Base-by-base conservation (phyloP, 2,329 filamentous ascomycete species). In the Shiraia sp. region DNA sequence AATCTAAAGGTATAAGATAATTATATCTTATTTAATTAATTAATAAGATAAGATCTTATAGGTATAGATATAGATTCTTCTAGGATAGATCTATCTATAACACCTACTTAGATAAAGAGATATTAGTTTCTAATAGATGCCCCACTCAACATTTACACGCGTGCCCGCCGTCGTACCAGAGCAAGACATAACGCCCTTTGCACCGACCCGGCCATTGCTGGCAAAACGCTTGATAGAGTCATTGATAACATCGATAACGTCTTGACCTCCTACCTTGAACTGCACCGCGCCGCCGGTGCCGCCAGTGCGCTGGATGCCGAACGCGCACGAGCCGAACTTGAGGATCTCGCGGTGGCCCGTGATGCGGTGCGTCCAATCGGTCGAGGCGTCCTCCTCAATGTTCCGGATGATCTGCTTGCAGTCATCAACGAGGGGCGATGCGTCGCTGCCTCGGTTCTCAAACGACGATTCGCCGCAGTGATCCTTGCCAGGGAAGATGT, bases 181-280 rank as follows among this genome's bases (percentile, higher is more conserved):
- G 15, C 41, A 44, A 14, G 12, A 15, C 41, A 44, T 36, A 13
- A 25, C 8, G n/a, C 41, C 41, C 32, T 35, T 30, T 13, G 26
- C 41, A 16, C 30, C 35, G 7, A 44, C 31, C 31, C 36, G 30
- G 22, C 41, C 41, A n/a, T 23, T 22, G 12, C 25, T 13, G 14
- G 24, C 36, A 36, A 39, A 44, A 35, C 40, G 24, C 25, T 44
- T 25, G 17, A 43, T 39, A 28, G 35, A 17, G n/a, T 13, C 25
- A 30, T 30, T 42, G 14, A 42, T 42, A 15, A 42, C 17, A 32
- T 42, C 33, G 32, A 36, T 42, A 10, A 42, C 27, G 32, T 42
- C 40, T 22, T 42, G 40, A 6, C 32, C 40, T 13, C 40, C 33
- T 13, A 36, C 33, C 17, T 23, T 15, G 8, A 42, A 42, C 15